Percentiles rank a stretch among this genome's conserved stretches.
These are phyloP conservation scores for Amylocystis lapponica DNA, from an alignment of 768 basidiomycete species.

Conservation along the genomic window DNA sequence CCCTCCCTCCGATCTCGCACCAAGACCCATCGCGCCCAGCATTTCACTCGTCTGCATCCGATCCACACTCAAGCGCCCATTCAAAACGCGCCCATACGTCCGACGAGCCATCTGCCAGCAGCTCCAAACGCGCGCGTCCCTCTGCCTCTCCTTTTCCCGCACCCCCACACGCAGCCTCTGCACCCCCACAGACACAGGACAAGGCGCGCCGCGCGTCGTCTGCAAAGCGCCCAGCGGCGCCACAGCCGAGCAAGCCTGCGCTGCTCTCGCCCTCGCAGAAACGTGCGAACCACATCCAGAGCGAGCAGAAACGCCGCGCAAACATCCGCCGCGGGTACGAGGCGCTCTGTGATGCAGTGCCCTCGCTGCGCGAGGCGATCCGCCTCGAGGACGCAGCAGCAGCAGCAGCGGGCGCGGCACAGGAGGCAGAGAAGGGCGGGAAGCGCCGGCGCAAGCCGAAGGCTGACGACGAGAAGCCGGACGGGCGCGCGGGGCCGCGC, in stretches of 20 bases:
- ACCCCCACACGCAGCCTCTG: conserved; percentile 8
- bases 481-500: conserved; percentile 83
- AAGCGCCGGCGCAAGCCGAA: conserved; percentile 18
- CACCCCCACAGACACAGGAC: conserved; percentile 7
- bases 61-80: conserved; percentile 8
- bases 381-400: conserved; percentile 52
- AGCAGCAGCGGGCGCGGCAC: not conserved
- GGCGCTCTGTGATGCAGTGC: conserved; percentile 77
- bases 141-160: conserved; percentile 11
- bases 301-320: conserved; percentile 89
- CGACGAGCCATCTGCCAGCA: conserved; percentile 5
- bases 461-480: conserved; percentile 52
- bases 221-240: not conserved
- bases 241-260: conserved; percentile 23
- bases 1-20: conserved; percentile 9
- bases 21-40: not conserved
- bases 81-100: conserved; percentile 7
- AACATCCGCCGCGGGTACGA: conserved; percentile 90
- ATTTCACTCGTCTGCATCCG: conserved; percentile 4
- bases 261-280: conserved; percentile 82
- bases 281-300: conserved; percentile 90
- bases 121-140: conserved; percentile 27
- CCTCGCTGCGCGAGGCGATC: conserved; percentile 76
- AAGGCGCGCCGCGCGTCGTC: conserved; percentile 3
- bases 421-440: conserved; percentile 26